Evolutionary conservation across 441 rosid genomes (phyloP), one percentile per base, ranked within the genome.

Genomic region (Populus hybrid): DNA sequence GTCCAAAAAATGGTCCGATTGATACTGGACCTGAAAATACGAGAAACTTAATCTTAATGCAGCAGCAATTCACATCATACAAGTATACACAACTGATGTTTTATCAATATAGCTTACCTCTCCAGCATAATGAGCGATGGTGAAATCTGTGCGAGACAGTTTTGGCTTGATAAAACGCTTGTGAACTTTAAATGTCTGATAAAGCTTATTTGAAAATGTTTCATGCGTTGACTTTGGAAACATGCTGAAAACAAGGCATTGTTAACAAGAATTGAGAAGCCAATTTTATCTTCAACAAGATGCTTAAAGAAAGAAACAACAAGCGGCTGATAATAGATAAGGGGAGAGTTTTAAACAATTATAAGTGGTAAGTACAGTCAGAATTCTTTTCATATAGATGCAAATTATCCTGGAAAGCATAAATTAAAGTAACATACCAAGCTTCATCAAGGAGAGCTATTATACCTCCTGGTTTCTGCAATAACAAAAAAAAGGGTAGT

Each of bases 161-260:
- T 96, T 94, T 65, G 99, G 99, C 86, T 97, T 97, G 87, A 94
- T 80, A 80, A 97, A 94, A 31, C 98, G 90, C 91, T 96, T 94
- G 88, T 94, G 91, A 71, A 2, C 45, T 85, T 90, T 94, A 84
- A 94, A 97, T 72, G 98, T 97, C 90, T 94, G 98, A 84, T 94
- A 94, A 42, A 97, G 93, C 91, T 91, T 97, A 77, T 94, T 92
- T 0, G 99, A 77, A 87, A 97, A 97, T 64, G 99, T 97, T 84
- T 97, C 99, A 72, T 97, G 99, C 5, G 99, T 97, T 63, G 99
- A 97, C 88, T 97, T 96, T 20, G 99, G 99, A 83, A 97, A 97
- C 99, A 94, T 97, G 80, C 98, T 97, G 92, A 75, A 88, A 82
- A 76, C 24, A 71, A 69, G 64, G 26, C 24, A 77, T 31, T 26